phyloP scores from a whole-genome alignment of 768 basidiomycete genomes.

The Bullera alba region DNA sequence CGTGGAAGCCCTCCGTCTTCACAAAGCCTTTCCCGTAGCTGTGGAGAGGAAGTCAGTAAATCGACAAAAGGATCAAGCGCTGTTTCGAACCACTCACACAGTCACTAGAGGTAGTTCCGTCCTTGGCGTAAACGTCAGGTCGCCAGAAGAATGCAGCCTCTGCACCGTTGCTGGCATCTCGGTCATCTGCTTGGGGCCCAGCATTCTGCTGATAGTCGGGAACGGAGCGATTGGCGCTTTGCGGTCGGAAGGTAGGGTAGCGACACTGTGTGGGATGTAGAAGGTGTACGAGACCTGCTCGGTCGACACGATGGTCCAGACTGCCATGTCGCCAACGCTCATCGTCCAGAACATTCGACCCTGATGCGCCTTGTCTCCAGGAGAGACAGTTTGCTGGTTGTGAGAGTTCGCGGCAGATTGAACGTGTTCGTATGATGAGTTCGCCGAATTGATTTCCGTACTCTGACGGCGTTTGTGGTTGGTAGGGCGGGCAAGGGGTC shows the following conservation, averaged over 20 bases:
- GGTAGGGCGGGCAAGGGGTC: slow-evolving; percentile 21
- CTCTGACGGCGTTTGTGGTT: slow-evolving; percentile 20
- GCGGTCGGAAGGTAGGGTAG: too few relatives aligned
- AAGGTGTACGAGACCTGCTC: slow-evolving; percentile 39
- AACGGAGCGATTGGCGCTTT: slow-evolving; percentile 32
- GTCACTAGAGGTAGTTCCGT: slow-evolving; percentile 26
- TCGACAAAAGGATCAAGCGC: background rate
- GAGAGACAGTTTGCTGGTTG: background rate
- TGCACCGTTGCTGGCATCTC: slow-evolving; percentile 10
- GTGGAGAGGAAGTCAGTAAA: background rate
- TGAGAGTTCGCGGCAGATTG: background rate
- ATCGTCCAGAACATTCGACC: slow-evolving; percentile 23
- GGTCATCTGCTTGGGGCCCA: slow-evolving; percentile 17
- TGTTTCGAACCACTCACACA: slow-evolving; percentile 28
- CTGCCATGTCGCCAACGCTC: slow-evolving; percentile 28
- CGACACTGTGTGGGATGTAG: slow-evolving; percentile 28
- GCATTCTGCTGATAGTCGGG: slow-evolving; percentile 16
- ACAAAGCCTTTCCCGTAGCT: slow-evolving; percentile 35
- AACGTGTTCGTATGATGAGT: background rate
- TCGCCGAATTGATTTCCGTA: slow-evolving; percentile 6
- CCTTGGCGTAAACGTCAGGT: slow-evolving; percentile 21
- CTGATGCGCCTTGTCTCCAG: too few relatives aligned
- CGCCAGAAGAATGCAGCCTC: too few relatives aligned
- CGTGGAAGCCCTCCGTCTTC: slow-evolving; percentile 9
- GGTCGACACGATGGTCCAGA: slow-evolving; percentile 42